Base-by-base conservation (phyloP, 1,139 yeast species). In the Yamadazyma jaroonii region DNA sequence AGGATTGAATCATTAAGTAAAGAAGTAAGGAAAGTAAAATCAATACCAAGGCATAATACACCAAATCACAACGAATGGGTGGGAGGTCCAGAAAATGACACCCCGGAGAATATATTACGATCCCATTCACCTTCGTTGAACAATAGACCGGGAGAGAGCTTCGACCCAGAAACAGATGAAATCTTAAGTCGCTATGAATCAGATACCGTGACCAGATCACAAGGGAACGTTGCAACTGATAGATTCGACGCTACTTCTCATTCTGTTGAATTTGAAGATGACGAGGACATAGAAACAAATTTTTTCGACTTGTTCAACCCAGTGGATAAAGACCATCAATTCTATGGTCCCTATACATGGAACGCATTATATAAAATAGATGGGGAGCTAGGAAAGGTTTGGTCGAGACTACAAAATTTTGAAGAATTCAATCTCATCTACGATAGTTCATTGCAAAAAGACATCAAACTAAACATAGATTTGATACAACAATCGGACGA, bases 261-360 rank as follows among this genome's bases (percentile, higher is more conserved):
- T 26, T 13, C 13, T 27, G 24, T 7, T 3, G 25, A 12, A 8
- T 35, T 14, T 9, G 25, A 26, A 11, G 34, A 25, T 9, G 24
- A 9, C 3, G 39, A 29, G 12, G 34, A 34, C 6, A 29, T 20
- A 9, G 36, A 29, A 21, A 25, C 26, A 5, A 32, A 36, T 9
- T 29, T 25, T 14, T 31, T 11, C 10, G 31, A 32, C 4, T 9
- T 15, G 3, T 36, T 26, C 17, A 35, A 36, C n/a, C 29, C 39
- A 2, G 8, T 31, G 2, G 39, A 36, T 32, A 6, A 7, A 3
- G 20, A 28, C 22, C 8, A 22, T 5, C 31, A 35, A 14, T 32
- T 22, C 11, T 31, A 28, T 25, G 39, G 39, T 7, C 39, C 39
- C 3, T 36, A 27, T 20, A 32, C 33, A 9, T 36, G 32, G 35